A percentile compares a stretch with the other conserved stretches of the same genome.
These are phyloP conservation scores for Aspergillus coremiiformis DNA, from an alignment of 495 filamentous ascomycete species.

Conservation along the genomic window DNA sequence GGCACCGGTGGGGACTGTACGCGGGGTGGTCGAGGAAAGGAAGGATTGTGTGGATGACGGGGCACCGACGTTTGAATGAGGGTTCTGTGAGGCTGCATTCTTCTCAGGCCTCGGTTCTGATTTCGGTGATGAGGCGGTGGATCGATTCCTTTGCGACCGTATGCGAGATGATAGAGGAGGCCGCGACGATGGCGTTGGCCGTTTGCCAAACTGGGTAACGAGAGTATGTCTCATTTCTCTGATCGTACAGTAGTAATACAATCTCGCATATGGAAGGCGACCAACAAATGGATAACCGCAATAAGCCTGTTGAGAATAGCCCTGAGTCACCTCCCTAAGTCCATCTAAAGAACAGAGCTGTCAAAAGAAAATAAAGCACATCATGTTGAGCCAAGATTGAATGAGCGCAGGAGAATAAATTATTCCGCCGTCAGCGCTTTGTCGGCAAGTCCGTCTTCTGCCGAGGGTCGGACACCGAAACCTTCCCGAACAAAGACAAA, in stretches of 20 bases:
- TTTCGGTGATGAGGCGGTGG: conserved; percentile 9
- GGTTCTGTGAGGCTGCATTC: conserved; percentile 1
- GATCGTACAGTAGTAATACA: neutral
- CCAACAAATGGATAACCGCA: neutral
- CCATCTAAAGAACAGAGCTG: neutral
- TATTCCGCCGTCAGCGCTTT: neutral
- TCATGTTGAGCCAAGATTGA: neutral
- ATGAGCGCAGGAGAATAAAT: neutral
- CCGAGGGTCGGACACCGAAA: conserved; percentile 17
- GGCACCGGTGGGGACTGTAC: conserved; percentile 36
- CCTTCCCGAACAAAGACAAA: conserved; percentile 8
- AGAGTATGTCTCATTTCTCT: conserved; percentile 13
- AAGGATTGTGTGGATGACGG: neutral
- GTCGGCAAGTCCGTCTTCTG: neutral
- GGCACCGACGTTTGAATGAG: neutral
- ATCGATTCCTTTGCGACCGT: conserved; percentile 25
- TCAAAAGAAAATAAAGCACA: neutral
- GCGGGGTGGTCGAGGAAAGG: conserved; percentile 11
- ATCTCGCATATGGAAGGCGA: neutral
- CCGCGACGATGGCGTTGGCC: conserved; percentile 16
- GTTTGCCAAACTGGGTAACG: conserved; percentile 8
- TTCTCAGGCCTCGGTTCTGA: conserved; percentile 4
- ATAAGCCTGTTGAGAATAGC: neutral
- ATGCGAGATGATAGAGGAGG: conserved; percentile 16
- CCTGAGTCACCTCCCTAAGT: neutral